A percentile compares a stretch with the other conserved stretches of the same genome.
These are phyloP conservation scores for Ceratobasidium sp. DNA, from an alignment of 1,284 basidiomycete genomes.

Conservation along the genomic window DNA sequence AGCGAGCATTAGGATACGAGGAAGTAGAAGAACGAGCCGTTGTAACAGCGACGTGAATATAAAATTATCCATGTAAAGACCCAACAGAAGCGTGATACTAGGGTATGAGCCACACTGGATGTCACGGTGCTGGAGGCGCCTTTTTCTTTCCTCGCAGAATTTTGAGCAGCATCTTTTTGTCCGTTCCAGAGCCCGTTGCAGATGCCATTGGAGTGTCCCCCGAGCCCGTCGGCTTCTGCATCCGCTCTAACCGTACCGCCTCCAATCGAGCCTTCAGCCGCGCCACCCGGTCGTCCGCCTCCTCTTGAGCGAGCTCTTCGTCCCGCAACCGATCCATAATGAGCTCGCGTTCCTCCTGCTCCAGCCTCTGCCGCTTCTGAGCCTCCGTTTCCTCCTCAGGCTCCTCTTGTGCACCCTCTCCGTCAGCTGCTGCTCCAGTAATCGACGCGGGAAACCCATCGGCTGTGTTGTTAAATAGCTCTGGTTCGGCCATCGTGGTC, in stretches of 20 bases:
- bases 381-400: constrained; percentile 61
- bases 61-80: constrained; percentile 36
- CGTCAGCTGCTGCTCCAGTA: constrained; percentile 44
- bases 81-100: not conserved
- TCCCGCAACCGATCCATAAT: constrained; percentile 86
- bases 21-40: not conserved
- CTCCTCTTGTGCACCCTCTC: constrained; percentile 53
- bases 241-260: constrained; percentile 59
- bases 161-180: constrained; percentile 42
- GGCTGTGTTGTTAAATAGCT: constrained; percentile 60
- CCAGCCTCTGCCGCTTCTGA: constrained; percentile 64
- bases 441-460: constrained; percentile 68
- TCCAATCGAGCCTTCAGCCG: constrained; percentile 76
- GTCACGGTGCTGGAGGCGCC: constrained; percentile 24
- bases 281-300: constrained; percentile 80
- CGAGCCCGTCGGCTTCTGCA: constrained; percentile 2
- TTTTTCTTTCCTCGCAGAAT: constrained; percentile 43
- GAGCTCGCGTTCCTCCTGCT: constrained; percentile 80
- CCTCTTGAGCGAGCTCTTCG: constrained; percentile 85
- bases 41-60: constrained; percentile 28
- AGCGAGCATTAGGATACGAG: constrained; percentile 35
- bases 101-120: not conserved
- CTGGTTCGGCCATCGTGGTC: constrained; percentile 77
- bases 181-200: constrained; percentile 10
- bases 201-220: not conserved